Evolutionary conservation across 1,284 basidiomycete species (phyloP), one percentile per base, ranked within the genome.

Genomic region (Phaffia rhodozyma): DNA sequence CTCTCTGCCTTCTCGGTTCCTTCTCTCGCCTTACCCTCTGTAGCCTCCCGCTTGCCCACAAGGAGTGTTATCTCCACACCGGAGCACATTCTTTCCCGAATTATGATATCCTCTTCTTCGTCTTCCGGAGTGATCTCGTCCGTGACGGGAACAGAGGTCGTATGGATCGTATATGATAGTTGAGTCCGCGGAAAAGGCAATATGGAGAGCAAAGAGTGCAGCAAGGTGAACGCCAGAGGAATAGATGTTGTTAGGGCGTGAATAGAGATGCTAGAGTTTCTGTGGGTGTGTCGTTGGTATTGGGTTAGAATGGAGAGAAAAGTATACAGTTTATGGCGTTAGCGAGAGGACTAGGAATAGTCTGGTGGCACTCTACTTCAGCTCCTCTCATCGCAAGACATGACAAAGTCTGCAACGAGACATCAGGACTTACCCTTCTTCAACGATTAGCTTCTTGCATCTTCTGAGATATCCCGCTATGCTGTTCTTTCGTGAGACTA

Each of bases 201-300:
- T 60, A 87, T 83, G 11, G 82, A 78, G 0, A 89, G 84, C 6
- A 93, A 77, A 21, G 88, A 85, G 20, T 85, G 80, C 5, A 83
- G 76, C 1, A 93, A 79, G 49, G 85, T 81, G 32, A 88, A 75
- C 20, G 90, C 81, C 70, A 87, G 87, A 1, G 90, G 88, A 61
- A 93, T 91, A 0, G 90, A 90, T 2, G 91, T 89, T 29, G 87
- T 86, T 80, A 92, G 84, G 1, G 90, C 90, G 68, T 83, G 84
- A 34, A 93, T 77, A 72, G 85, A 83, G 27, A 93, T 73, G 2
- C 81, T 83, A 67, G 86, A 86, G 70, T 87, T 86, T 52, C 87
- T 89, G 67, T n/a, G 25, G 7, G 11, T 16, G 58, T 18, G 21
- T 50, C 65, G 56, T 48, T 27, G 32, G 23, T 25, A n/a, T 5